Base-by-base conservation (phyloP, 2,329 filamentous ascomycete species). In the Fusarium secorum region DNA sequence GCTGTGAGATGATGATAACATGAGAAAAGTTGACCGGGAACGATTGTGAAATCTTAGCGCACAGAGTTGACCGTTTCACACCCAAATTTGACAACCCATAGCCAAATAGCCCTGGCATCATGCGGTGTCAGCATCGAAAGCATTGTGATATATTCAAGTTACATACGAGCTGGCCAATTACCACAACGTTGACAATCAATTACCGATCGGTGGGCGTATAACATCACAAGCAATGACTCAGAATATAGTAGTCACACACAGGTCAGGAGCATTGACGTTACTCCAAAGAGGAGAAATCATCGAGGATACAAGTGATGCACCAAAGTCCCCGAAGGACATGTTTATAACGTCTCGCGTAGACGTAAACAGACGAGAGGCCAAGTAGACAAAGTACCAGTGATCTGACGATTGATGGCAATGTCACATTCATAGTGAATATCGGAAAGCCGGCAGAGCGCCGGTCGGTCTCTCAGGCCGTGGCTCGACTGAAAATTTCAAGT, bases 391-490 rank as follows among this genome's bases (percentile, higher is more conserved):
- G 57, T 71, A 64, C 66, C 68, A 72, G 45, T 63, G 60, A 65
- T 64, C 70, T 67, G 66, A 70, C 60, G 64, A 72, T 73, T 68
- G 65, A 75, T 76, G 74, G 74, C 73, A 72, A 71, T 78, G 77
- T 83, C 81, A 83, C 81, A 79, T 80, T 79, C 72, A 74, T 65
- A 75, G 71, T 74, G 76, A 75, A 77, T 78, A 78, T 79, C 78
- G 79, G 78, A 81, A 89, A 90, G 89, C 88, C 89, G 89, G 89
- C 89, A 83, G 78, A 62, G 78, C 79, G 89, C 89, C 89, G 89
- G 88, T 91, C 89, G 89, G 89, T 88, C 89, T 91, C 89, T 90
- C 81, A 89, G 89, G 89, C 89, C 89, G 89, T 82, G 84, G 87
- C 88, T 88, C 83, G 85, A 87, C 85, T 87, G 80, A 78, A 85